Percentiles rank a stretch among this genome's conserved stretches.
These are phyloP conservation scores for Beauveria brongniartii DNA, from an alignment of 2,329 filamentous ascomycete species.

Conservation along the genomic window DNA sequence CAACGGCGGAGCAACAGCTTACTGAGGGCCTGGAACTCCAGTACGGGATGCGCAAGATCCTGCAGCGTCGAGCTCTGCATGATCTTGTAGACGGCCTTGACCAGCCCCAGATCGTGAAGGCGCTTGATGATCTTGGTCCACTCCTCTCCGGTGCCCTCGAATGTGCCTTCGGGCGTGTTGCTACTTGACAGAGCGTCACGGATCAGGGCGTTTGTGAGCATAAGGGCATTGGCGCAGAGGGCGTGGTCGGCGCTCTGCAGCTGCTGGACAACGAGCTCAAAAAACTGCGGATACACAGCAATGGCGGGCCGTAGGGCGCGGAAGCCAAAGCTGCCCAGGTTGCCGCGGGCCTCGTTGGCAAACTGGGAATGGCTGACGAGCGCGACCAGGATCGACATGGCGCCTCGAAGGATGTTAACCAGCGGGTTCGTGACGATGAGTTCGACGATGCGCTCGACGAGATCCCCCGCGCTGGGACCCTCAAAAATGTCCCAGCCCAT, in stretches of 20 bases:
- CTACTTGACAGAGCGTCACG: slow-evolving; percentile 80
- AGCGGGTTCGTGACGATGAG: slow-evolving; percentile 90
- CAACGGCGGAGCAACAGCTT: slow-evolving; percentile 84
- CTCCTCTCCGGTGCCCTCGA: slow-evolving; percentile 46
- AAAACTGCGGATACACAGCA: slow-evolving; percentile 84
- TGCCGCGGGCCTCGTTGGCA: slow-evolving; percentile 26
- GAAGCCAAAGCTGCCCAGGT: slow-evolving; percentile 70
- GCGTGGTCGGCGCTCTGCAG: slow-evolving; percentile 92
- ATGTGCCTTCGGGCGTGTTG: slow-evolving; percentile 29
- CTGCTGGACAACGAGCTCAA: slow-evolving; percentile 86
- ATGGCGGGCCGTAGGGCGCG: slow-evolving; percentile 87
- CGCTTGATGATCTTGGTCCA: slow-evolving; percentile 95
- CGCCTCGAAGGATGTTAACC: slow-evolving; percentile 93
- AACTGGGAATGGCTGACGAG: slow-evolving; percentile 80
- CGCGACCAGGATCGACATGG: slow-evolving; percentile 92
- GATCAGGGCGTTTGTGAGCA: slow-evolving; percentile 92
- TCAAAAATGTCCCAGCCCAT: slow-evolving; percentile 94
- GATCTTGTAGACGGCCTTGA: slow-evolving; percentile 81
- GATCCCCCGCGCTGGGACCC: slow-evolving; percentile 50
- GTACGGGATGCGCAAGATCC: slow-evolving; percentile 78
- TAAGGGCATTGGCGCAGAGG: slow-evolving; percentile 88
- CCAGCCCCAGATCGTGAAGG: slow-evolving; percentile 85
- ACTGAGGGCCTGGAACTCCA: slow-evolving; percentile 89
- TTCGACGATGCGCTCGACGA: slow-evolving; percentile 74
- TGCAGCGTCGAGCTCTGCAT: slow-evolving; percentile 93